Percentiles rank a stretch among this genome's conserved stretches.
Conservation (phyloP, 176 grass and related monocot species). For the Avena insularis region DNA sequence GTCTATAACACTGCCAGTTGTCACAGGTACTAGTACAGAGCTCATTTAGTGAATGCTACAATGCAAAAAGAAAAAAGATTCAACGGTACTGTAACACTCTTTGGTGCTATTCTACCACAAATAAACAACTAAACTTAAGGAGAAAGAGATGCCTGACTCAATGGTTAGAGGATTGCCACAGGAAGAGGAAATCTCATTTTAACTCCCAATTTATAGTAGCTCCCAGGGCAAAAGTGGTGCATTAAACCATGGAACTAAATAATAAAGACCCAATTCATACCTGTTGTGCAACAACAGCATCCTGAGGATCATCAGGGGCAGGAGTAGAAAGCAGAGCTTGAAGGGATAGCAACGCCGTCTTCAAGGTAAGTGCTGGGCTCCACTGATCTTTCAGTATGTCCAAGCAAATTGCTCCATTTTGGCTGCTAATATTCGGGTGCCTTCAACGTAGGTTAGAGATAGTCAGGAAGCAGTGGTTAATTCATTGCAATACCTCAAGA, state of each 20-base stretch:
- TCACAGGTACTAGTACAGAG: neutral
- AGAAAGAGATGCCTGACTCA: neutral
- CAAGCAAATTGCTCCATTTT: constrained; percentile 99
- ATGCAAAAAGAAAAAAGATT: neutral
- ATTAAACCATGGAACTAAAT: constrained; percentile 11
- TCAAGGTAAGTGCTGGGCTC: constrained; percentile 98
- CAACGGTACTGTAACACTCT: neutral
- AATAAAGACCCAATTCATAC: constrained; percentile 46
- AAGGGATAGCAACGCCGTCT: constrained; percentile 89
- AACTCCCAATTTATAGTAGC: neutral
- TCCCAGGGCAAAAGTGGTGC: neutral
- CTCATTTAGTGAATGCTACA: constrained; percentile 3
- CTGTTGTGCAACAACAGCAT: constrained; percentile 98
- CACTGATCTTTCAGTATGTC: constrained; percentile 99
- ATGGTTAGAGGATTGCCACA: neutral
- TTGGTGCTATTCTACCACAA: constrained; percentile 20
- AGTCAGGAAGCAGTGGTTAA: neutral
- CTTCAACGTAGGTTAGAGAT: constrained; percentile 57
- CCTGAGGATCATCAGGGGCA: constrained; percentile 95
- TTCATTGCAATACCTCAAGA: neutral
- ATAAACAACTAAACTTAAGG: constrained; percentile 3
- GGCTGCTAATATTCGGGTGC: constrained; percentile 99
- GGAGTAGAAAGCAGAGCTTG: constrained; percentile 95
- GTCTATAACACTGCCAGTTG: neutral
- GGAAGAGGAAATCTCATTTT: neutral